Base-by-base conservation (phyloP, 495 filamentous ascomycete genomes). In the Talaromyces nanjingensis region DNA sequence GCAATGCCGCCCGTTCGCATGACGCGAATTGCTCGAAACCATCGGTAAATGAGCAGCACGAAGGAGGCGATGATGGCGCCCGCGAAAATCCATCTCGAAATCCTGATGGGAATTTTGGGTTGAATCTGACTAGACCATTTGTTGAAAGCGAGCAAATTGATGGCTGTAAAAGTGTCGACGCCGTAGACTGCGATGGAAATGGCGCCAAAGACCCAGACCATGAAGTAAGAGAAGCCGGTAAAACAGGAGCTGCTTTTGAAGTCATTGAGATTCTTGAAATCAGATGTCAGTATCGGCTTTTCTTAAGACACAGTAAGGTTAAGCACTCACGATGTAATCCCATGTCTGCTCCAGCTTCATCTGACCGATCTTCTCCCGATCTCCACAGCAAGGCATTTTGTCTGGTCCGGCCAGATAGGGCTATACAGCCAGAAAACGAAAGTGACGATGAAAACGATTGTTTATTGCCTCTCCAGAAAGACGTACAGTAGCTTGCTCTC, bases 101-200 rank as follows among this genome's bases (percentile, higher is more conserved):
- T 79, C 66, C 83, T 66, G 78, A 89, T 85, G 3, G 85, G 81
- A 70, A 96, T 88, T 9, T 80, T 77, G 16, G 89, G 88, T 62
- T 87, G 71, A 60, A 92, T 82, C 65, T 88, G 79, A 62, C 84
- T 84, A 8, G 86, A 83, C 87, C 86, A 91, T 31, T 78, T 81
- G 61, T 86, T 81, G 80, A 96, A 97, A 58, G 84, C 90, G 22
- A 98, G 81, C 11, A 98, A 83, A 65, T 93, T 96, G 75, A 96
- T 82, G 59, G 92, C 92, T 14, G 92, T 97, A 71, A 96, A 97
- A 16, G 89, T 90, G 76, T 98, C 94, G 67, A 93, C 89, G 7
- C 78, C 88, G 71, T 97, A 97, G 57, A 96, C 91, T 49, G 89
- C 86, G n/a, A 93, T 33, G 0, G 91, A 91, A 47, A 96, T 80